These are phyloP conservation scores for Tolypocladium cylindrosporum DNA, from an alignment of 2,329 filamentous ascomycete genomes.

Conservation along the genomic window DNA sequence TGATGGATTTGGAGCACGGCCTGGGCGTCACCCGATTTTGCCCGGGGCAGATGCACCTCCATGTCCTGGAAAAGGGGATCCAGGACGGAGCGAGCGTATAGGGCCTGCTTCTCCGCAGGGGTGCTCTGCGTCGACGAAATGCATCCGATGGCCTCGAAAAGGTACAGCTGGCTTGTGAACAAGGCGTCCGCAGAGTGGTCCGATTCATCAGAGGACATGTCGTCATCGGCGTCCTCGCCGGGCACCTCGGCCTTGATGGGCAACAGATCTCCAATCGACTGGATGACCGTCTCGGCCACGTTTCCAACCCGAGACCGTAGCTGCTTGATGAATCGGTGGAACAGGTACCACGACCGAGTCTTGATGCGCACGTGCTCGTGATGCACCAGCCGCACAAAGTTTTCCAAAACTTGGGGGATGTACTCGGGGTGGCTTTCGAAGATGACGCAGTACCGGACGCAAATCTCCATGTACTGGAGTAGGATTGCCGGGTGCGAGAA, in stretches of 20 bases:
- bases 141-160: conserved; percentile 90
- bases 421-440: conserved; percentile 77
- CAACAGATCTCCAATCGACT: conserved; percentile 79
- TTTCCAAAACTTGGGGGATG: conserved; percentile 80
- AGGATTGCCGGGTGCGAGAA: conserved; percentile 88
- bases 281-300: conserved; percentile 83
- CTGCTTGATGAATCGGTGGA: conserved; percentile 85
- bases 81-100: conserved; percentile 82
- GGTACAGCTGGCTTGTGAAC: conserved; percentile 83
- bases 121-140: conserved; percentile 76
- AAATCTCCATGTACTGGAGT: conserved; percentile 97
- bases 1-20: conserved; percentile 87
- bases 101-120: conserved; percentile 72
- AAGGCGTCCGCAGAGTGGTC: conserved; percentile 83
- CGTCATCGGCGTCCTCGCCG: conserved; percentile 66
- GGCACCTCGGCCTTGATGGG: conserved; percentile 85
- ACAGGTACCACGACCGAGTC: conserved; percentile 92
- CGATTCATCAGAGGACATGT: conserved; percentile 90
- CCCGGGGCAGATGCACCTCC: conserved; percentile 65
- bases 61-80: conserved; percentile 85
- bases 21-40: conserved; percentile 71
- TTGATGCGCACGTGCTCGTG: conserved; percentile 80
- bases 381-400: conserved; percentile 84
- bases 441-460: conserved; percentile 84
- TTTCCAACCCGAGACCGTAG: conserved; percentile 76